Evolutionary conservation across 805 yeast species (phyloP).

Genomic region (Blastobotrys attinorum): DNA sequence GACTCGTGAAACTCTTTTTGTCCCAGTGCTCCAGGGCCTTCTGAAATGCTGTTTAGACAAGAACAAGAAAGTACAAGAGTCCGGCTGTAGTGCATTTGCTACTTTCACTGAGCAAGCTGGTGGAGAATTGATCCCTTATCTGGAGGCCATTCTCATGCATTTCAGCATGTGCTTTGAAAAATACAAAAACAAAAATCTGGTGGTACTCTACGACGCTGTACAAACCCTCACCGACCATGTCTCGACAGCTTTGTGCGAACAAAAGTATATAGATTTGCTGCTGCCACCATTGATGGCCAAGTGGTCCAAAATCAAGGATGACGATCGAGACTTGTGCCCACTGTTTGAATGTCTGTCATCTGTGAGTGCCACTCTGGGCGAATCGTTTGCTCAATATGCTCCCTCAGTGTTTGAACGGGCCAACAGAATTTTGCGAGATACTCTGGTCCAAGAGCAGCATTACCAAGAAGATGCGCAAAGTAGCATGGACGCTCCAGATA

Average conservation of each 20-base stretch:
- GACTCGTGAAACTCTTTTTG: slow-evolving; percentile 55
- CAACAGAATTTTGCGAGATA: slow-evolving; percentile 54
- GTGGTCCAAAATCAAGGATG: slow-evolving; percentile 71
- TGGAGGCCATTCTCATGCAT: slow-evolving; percentile 59
- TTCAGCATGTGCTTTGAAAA: slow-evolving; percentile 64
- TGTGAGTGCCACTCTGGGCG: slow-evolving; percentile 82
- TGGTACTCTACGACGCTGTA: slow-evolving; percentile 80
- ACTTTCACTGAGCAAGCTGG: slow-evolving; percentile 75
- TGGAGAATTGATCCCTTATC: slow-evolving; percentile 49
- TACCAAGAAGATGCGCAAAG: slow-evolving; percentile 51
- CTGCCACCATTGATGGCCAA: slow-evolving; percentile 76
- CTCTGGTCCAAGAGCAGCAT: slow-evolving; percentile 58
- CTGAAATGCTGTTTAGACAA: slow-evolving; percentile 69
- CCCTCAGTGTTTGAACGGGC: slow-evolving; percentile 78
- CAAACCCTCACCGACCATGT: slow-evolving; percentile 80
- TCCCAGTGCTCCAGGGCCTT: slow-evolving; percentile 71
- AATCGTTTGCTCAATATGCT: slow-evolving; percentile 81
- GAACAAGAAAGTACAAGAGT: slow-evolving; percentile 90
- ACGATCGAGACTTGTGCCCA: slow-evolving; percentile 85
- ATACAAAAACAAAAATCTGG: slow-evolving; percentile 76
- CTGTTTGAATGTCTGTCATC: slow-evolving; percentile 87
- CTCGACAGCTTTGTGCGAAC: slow-evolving; percentile 48
- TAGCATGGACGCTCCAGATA: slow-evolving; percentile 58
- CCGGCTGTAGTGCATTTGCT: slow-evolving; percentile 83
- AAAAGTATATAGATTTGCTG: slow-evolving; percentile 50